These are phyloP conservation scores for Castanospermum australe DNA, from an alignment of 306 rosid species.

Conservation along the genomic window DNA sequence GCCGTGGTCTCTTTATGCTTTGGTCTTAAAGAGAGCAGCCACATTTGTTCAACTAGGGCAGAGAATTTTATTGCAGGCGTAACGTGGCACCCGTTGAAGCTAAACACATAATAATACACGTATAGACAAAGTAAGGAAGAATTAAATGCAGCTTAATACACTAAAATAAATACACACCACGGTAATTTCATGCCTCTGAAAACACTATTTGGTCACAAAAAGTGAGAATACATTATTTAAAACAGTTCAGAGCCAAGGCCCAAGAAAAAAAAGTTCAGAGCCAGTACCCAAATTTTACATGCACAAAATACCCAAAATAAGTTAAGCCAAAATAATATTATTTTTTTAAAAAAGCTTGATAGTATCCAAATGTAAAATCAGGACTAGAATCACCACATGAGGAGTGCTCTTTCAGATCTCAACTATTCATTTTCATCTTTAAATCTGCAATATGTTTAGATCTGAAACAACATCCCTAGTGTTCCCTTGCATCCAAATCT, in stretches of 20 bases:
- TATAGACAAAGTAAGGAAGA: background rate
- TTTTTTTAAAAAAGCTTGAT: background rate
- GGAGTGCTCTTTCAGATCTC: background rate
- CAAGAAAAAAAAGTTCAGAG: background rate
- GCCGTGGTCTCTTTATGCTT: background rate
- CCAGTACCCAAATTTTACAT: background rate
- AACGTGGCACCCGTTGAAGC: background rate
- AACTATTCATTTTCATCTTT: background rate
- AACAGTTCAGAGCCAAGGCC: background rate
- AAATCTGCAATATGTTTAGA: background rate
- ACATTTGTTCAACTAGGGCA: background rate
- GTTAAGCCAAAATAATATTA: background rate
- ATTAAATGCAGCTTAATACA: background rate
- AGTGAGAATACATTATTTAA: background rate
- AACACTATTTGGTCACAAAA: background rate
- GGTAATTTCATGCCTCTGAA: background rate
- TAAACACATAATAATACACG: background rate
- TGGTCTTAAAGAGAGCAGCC: background rate
- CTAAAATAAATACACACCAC: background rate
- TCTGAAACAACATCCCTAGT: constrained; percentile 14
- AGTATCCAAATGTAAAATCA: background rate
- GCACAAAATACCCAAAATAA: constrained; percentile 6
- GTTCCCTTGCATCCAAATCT: constrained; percentile 2
- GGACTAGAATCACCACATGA: background rate
- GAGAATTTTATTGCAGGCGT: background rate